Conservation (phyloP, 805 yeast species). For the Lipomyces oligophaga region DNA sequence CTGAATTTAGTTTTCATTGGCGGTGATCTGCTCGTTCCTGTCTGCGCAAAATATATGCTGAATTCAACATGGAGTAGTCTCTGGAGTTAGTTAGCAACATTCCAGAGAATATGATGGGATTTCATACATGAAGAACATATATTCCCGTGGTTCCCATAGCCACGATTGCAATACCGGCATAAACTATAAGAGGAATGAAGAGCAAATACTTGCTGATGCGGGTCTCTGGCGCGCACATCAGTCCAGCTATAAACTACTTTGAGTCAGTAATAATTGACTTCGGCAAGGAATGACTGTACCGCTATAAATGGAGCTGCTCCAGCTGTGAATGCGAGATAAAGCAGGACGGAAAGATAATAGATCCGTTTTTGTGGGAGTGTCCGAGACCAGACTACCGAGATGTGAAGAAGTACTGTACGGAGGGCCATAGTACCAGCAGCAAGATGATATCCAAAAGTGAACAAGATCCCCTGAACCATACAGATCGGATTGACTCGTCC, state of each 20-base stretch:
- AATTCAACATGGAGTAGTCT: slow-evolving; percentile 7
- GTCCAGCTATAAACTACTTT: slow-evolving; percentile 7
- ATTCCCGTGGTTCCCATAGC: not conserved
- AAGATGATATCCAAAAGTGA: slow-evolving; percentile 19
- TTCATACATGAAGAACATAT: not conserved
- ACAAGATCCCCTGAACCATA: slow-evolving; percentile 22
- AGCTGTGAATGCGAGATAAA: slow-evolving; percentile 16
- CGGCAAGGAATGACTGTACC: too few species aligned
- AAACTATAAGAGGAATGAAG: slow-evolving; percentile 18
- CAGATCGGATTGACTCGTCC: slow-evolving; percentile 17
- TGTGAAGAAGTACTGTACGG: slow-evolving; percentile 16
- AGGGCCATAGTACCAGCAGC: slow-evolving; percentile 13
- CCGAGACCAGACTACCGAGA: slow-evolving; percentile 16
- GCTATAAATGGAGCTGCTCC: too few species aligned
- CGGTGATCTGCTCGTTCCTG: not conserved
- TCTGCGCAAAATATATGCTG: slow-evolving; percentile 1
- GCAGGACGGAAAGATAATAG: not conserved
- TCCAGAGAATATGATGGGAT: not conserved
- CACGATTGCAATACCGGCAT: slow-evolving; percentile 13
- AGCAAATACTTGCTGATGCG: slow-evolving; percentile 11
- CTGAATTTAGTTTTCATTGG: not conserved
- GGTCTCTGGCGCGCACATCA: slow-evolving; percentile 16
- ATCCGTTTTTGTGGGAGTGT: slow-evolving; percentile 4
- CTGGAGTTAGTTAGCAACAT: not conserved
- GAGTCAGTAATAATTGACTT: too few species aligned